Percentiles rank a stretch among this genome's conserved stretches.
phyloP scores from a whole-genome alignment of 148 eudicot genomes.

The Dianthus caryophyllus region DNA sequence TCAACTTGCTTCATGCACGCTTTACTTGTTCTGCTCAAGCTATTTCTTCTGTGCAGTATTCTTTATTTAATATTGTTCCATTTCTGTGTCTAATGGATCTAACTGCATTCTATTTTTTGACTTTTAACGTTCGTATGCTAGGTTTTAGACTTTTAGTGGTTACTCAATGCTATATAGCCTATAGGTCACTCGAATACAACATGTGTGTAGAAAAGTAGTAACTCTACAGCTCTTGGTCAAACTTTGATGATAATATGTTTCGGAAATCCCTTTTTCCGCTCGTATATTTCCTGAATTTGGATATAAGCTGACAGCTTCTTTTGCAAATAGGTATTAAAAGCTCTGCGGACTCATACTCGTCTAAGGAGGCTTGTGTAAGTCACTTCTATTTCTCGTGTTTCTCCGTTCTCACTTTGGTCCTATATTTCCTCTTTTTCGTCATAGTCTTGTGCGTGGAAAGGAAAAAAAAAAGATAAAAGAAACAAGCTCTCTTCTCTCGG shows the following conservation, averaged over 20 bases:
- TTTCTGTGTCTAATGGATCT: too few species aligned
- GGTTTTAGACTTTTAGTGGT: too few species aligned
- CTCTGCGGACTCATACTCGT: constrained; percentile 75
- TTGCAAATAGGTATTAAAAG: constrained; percentile 63
- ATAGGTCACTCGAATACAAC: too few species aligned
- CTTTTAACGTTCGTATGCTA: too few species aligned
- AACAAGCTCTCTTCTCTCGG: neutral
- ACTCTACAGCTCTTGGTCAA: neutral
- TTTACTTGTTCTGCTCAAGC: neutral
- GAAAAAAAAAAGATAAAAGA: too few species aligned
- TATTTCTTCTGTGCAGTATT: neutral
- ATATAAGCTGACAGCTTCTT: neutral
- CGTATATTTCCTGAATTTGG: neutral
- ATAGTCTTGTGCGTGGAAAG: too few species aligned
- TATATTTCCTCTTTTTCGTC: neutral
- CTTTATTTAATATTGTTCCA: neutral
- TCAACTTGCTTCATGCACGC: neutral
- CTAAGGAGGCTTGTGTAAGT: constrained; percentile 86
- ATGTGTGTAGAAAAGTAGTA: too few species aligned
- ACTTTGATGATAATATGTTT: neutral
- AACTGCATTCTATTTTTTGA: too few species aligned
- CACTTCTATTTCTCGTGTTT: neutral
- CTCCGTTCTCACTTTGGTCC: neutral
- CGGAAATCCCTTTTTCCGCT: neutral
- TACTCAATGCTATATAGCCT: too few species aligned